Evolutionary conservation across 306 rosid species (phyloP).

Genomic region (Malus fusca): DNA sequence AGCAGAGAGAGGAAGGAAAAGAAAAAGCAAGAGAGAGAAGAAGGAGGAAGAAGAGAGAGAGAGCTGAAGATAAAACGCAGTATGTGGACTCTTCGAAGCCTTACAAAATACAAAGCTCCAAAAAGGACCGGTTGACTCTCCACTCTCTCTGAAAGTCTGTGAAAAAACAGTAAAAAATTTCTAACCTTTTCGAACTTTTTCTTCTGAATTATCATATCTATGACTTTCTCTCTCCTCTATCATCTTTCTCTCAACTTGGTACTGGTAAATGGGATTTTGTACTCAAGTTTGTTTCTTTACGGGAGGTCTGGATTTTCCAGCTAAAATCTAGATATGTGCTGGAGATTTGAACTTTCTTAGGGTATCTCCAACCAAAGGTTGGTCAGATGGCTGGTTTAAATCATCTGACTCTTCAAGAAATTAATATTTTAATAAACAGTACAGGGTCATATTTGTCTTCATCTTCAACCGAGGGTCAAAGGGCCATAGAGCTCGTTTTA

Average conservation of each 20-base stretch:
- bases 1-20: constrained; percentile 7
- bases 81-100: constrained; percentile 91
- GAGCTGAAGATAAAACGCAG: constrained; percentile 41
- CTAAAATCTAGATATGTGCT: not conserved
- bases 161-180: constrained; percentile 27
- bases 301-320: not conserved
- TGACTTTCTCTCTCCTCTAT: not conserved
- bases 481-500: rapidly evolving
- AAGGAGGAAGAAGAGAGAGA: not conserved
- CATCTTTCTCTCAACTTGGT: not conserved
- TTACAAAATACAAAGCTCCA: constrained; percentile 75
- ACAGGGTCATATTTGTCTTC: too few species aligned
- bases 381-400: too few species aligned
- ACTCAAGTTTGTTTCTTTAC: not conserved
- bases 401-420: too few species aligned
- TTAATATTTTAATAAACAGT: too few species aligned
- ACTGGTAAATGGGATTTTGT: constrained; percentile 1
- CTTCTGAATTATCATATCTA: constrained; percentile 22
- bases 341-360: not conserved
- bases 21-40: not conserved
- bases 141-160: constrained; percentile 15
- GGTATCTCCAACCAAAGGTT: too few species aligned
- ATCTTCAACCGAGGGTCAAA: too few species aligned
- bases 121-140: constrained; percentile 90
- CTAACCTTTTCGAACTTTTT: constrained; percentile 23